Conservation (phyloP, 148 eudicot species). For the Camellia japonica region DNA sequence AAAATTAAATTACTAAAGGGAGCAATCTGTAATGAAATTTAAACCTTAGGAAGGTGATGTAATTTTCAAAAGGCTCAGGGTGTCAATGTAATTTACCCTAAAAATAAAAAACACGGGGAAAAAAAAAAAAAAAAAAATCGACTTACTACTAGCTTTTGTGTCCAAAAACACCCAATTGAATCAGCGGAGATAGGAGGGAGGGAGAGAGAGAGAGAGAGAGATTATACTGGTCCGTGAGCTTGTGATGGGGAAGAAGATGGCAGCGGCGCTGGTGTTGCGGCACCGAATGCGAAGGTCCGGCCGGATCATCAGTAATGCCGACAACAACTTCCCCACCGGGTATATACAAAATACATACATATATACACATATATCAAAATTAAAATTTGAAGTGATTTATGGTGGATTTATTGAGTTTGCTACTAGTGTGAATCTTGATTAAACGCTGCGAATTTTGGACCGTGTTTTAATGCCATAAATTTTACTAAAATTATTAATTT, state of each 20-base stretch:
- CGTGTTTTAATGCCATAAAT: neutral
- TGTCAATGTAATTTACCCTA: too few relatives aligned
- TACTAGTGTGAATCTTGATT: neutral
- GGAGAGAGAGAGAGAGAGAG: neutral
- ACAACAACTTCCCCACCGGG: conserved; percentile 55
- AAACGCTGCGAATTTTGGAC: neutral
- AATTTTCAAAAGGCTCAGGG: too few relatives aligned
- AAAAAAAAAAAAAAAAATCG: too few relatives aligned
- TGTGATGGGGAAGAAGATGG: conserved; percentile 66
- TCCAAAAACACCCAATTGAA: neutral
- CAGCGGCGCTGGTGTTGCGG: conserved; percentile 55
- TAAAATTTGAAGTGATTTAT: too few relatives aligned
- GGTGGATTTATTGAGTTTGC: neutral
- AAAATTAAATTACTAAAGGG: too few relatives aligned
- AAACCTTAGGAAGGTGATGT: too few relatives aligned
- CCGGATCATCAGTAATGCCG: conserved; percentile 48
- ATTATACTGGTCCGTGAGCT: neutral
- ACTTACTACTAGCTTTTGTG: too few relatives aligned
- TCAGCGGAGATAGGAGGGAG: neutral
- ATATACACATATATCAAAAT: too few relatives aligned
- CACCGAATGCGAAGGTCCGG: conserved; percentile 44
- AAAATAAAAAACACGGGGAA: too few relatives aligned
- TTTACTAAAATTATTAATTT: neutral
- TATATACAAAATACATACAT: neutral
- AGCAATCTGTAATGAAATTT: too few relatives aligned